Base-by-base conservation (phyloP, 2,329 filamentous ascomycete species). In the Xylaria sp. region DNA sequence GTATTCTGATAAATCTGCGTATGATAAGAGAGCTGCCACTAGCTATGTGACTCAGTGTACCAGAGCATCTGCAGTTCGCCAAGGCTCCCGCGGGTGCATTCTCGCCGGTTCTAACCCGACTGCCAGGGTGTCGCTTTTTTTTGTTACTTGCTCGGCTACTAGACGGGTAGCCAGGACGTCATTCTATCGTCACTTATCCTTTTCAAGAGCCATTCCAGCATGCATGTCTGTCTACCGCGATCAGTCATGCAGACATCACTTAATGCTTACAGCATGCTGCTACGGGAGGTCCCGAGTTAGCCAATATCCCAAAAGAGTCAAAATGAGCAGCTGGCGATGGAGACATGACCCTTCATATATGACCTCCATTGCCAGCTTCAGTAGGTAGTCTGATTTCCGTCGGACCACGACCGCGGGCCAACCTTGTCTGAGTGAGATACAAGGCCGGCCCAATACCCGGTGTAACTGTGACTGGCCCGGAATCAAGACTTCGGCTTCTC, bases 311-410 rank as follows among this genome's bases (percentile, higher is more conserved):
- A 21, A 19, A 19, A 47, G 17, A 19, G 5, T n/a, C 42, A 6
- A n/a, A 19, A 19, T 17, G 17, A n/a, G 17, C 6, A 47, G 17
- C 4, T 47, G 17, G 17, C 14, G 14, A 47, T 8, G 42, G 30
- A 7, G 45, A 48, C 24, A 19, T 27, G 24, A 27, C 4, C 2
- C 24, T 27, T 27, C 24, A 27, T 4, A 27, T 4, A 4, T 48
- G 36, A n/a, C 42, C 39, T 57, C 51, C 53, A 27, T 19, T 64
- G 19, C 11, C 53, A 51, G 27, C 39, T 30, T 14, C 9, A 48
- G 4, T 3, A 47, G 42, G 24, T 56, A 36, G 2, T 50, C 42
- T 21, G 14, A 27, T 9, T n/a, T 51, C 39, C 50, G 39, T 56
- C 24, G 51, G 51, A 57, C 32, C 39, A 30, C 3, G 39, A 27